Conservation (phyloP, 2,329 filamentous ascomycete genomes). For the Pyrenophora teres region DNA sequence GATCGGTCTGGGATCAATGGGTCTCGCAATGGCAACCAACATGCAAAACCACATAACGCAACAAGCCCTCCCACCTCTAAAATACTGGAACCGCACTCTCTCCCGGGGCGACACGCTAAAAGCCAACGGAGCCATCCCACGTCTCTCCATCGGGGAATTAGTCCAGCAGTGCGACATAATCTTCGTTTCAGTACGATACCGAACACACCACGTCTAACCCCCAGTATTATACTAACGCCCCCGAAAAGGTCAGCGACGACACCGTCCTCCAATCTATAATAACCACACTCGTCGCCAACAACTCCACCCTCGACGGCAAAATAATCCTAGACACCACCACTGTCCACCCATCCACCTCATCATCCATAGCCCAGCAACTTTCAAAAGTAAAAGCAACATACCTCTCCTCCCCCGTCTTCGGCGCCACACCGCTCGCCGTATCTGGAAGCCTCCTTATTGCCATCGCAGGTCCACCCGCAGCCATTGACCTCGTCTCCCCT, state of each 20-base stretch:
- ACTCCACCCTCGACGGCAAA: conserved; percentile 43
- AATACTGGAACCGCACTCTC: conserved; percentile 56
- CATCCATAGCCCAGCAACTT: conserved; percentile 36
- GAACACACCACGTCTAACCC: neutral
- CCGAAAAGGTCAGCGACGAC: conserved; percentile 49
- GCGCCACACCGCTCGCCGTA: conserved; percentile 56
- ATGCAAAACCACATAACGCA: conserved; percentile 51
- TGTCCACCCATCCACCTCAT: conserved; percentile 54
- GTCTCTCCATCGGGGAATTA: conserved; percentile 22
- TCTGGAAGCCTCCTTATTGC: conserved; percentile 55
- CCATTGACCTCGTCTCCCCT: conserved; percentile 46
- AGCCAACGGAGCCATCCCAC: conserved; percentile 24
- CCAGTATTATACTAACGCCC: neutral
- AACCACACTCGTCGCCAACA: conserved; percentile 24
- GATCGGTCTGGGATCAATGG: conserved; percentile 59
- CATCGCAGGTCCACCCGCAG: conserved; percentile 49
- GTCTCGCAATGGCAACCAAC: conserved; percentile 56
- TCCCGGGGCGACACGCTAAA: conserved; percentile 50
- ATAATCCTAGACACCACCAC: conserved; percentile 58
- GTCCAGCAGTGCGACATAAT: conserved; percentile 27
- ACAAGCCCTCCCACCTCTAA: conserved; percentile 32
- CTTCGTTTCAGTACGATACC: conserved; percentile 42
- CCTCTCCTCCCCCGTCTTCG: conserved; percentile 56
- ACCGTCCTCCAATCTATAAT: conserved; percentile 45
- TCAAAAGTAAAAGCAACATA: conserved; percentile 40